Conservation (phyloP, 139 green algal species). For the Dunaliella sp. region DNA sequence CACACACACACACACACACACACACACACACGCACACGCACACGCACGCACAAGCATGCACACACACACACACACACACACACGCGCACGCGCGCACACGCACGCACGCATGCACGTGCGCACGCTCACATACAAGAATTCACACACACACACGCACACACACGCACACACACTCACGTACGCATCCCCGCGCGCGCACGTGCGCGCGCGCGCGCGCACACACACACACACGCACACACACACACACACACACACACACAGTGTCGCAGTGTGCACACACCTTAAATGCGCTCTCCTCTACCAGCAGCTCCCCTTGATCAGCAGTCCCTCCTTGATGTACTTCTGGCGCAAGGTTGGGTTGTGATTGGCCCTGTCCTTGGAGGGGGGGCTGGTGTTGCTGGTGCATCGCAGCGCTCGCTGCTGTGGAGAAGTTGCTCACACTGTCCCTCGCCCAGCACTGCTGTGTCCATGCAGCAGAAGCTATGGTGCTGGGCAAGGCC, state of each 20-base stretch:
- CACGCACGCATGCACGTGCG: not conserved
- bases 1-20: too few relatives aligned
- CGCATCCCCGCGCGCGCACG: not conserved
- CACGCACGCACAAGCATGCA: too few relatives aligned
- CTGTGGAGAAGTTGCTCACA: not conserved
- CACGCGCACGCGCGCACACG: not conserved
- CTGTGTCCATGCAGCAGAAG: too few relatives aligned
- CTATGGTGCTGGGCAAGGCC: too few relatives aligned
- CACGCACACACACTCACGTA: not conserved
- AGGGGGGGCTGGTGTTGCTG: not conserved
- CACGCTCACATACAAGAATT: not conserved
- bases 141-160: not conserved
- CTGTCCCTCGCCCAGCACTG: too few relatives aligned
- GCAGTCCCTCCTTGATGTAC: not conserved
- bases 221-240: not conserved
- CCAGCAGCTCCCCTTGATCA: not conserved
- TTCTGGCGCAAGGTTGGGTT: too few relatives aligned
- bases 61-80: too few relatives aligned
- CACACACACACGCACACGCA: too few relatives aligned
- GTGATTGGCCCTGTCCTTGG: too few relatives aligned
- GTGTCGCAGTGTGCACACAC: not conserved
- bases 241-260: not conserved
- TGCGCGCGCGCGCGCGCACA: not conserved
- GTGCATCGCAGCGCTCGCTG: not conserved
- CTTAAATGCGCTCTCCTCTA: not conserved